Base-by-base conservation (phyloP, 75 land plant genomes). In the Pinus tabuliformis region DNA sequence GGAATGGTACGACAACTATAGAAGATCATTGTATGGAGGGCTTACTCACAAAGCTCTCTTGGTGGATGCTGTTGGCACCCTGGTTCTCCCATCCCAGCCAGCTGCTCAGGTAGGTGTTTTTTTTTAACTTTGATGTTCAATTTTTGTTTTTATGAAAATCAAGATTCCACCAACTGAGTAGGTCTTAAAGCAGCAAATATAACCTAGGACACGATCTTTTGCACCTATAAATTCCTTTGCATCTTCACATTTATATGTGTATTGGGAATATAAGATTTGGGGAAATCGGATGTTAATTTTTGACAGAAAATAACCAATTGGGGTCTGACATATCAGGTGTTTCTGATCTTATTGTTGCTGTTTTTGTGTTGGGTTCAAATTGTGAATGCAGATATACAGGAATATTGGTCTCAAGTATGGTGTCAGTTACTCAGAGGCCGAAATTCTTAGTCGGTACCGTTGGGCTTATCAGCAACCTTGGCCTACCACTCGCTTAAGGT, bases 381-480 rank as follows among this genome's bases (percentile, higher is more conserved):
- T 45, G 52, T 45, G 8, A 45, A 45, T 76, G 73, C 45, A 94
- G 97, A 89, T 94, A 56, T 94, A 94, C 68, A 82, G 91, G 58
- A 21, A 88, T 60, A 81, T 94, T 22, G 97, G 97, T 2, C 84
- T 86, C 83, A 94, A 92, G 56, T 94, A 94, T 81, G 97, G 97
- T 0, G 97, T 94, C 62, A 68, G 81, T 54, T 92, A 81, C 61
- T 88, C 97, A 1, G 95, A 94, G 37, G 73, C 76, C 24, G 97
- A 94, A 80, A 94, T 94, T 56, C 65, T 94, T 57, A 59, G 81
- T 59, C 77, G 91, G 56, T 94, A 94, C 68, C 81, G 97, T 36
- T 83, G 92, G 86, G 97, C 95, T 56, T 94, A 94, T 78, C 88
- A 76, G 72, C 91, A 94, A 79, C 97, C 97, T 6, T 94, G 97